A percentile compares a stretch with the other conserved stretches of the same genome.
These are phyloP conservation scores for Chaetothyriales sp. DNA, from an alignment of 2,329 filamentous ascomycete genomes.

Conservation along the genomic window DNA sequence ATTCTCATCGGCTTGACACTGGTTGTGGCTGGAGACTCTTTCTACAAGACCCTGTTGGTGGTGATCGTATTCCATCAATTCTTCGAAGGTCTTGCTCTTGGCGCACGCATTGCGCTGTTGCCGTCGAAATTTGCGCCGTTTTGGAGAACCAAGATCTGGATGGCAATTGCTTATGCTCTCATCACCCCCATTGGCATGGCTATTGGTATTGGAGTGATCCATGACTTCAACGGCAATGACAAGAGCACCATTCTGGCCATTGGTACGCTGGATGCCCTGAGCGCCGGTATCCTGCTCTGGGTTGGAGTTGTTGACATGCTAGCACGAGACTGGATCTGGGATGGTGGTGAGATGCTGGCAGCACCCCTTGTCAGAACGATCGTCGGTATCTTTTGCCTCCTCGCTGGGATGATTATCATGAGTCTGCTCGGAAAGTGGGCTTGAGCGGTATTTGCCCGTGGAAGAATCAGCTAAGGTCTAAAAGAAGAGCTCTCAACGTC, in stretches of 20 bases:
- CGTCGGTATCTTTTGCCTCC: constrained; percentile 38
- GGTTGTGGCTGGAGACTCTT: constrained; percentile 35
- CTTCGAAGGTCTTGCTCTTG: constrained; percentile 62
- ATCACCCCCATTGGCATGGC: constrained; percentile 68
- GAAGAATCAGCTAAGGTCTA: background rate
- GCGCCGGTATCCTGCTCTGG: constrained; percentile 64
- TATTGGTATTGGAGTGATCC: constrained; percentile 58
- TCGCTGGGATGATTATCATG: constrained; percentile 53
- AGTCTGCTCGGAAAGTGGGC: constrained; percentile 63
- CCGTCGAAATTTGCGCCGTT: constrained; percentile 17
- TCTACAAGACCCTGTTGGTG: constrained; percentile 37
- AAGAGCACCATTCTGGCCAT: constrained; percentile 53
- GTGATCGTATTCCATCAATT: constrained; percentile 67
- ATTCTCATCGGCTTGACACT: constrained; percentile 40
- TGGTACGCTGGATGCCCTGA: constrained; percentile 58
- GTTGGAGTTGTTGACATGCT: constrained; percentile 69
- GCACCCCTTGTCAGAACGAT: constrained; percentile 35
- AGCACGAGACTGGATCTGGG: constrained; percentile 56
- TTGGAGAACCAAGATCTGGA: constrained; percentile 52
- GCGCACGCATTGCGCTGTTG: constrained; percentile 52
- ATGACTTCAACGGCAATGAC: constrained; percentile 59
- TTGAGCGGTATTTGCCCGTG: constrained; percentile 21
- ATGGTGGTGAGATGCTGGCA: constrained; percentile 40
- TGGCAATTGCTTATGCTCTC: constrained; percentile 50
- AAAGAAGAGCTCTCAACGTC: background rate